A percentile compares a stretch with the other conserved stretches of the same genome.
These are phyloP conservation scores for Fallopia convolvulus DNA, from an alignment of 148 eudicot species.

Conservation along the genomic window DNA sequence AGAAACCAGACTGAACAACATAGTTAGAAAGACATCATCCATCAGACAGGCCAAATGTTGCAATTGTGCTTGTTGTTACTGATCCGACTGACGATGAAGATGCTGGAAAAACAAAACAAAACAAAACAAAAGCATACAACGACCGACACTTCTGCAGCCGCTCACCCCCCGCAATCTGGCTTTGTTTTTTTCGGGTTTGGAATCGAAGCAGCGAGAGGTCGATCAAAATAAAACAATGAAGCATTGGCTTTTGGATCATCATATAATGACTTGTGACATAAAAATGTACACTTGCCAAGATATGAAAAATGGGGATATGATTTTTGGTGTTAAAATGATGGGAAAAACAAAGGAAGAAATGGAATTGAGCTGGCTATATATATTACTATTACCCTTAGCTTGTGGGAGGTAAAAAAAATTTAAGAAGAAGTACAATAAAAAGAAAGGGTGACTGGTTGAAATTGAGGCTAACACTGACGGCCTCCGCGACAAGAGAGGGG, in stretches of 20 bases:
- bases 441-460: constrained; percentile 10
- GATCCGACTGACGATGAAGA: constrained; percentile 1
- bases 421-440: neutral
- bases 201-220: constrained; percentile 12
- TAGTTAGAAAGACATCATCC: neutral
- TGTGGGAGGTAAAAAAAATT: neutral
- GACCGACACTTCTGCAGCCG: constrained; percentile 6
- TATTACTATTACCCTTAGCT: neutral
- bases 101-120: neutral
- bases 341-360: neutral
- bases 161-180: neutral
- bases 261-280: constrained; percentile 26
- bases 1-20: neutral
- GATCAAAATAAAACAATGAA: constrained; percentile 14
- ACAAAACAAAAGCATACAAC: neutral
- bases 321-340: neutral
- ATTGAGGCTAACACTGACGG: constrained; percentile 44
- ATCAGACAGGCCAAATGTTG: neutral
- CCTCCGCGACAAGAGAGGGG: constrained; percentile 69
- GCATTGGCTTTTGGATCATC: constrained; percentile 10
- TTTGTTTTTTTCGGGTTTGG: neutral
- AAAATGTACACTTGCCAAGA: constrained; percentile 2
- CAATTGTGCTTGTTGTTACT: neutral
- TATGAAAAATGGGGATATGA: neutral
- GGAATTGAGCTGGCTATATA: neutral